Conservation (phyloP, 352 stramenopile species). For the Pythium monospermum region DNA sequence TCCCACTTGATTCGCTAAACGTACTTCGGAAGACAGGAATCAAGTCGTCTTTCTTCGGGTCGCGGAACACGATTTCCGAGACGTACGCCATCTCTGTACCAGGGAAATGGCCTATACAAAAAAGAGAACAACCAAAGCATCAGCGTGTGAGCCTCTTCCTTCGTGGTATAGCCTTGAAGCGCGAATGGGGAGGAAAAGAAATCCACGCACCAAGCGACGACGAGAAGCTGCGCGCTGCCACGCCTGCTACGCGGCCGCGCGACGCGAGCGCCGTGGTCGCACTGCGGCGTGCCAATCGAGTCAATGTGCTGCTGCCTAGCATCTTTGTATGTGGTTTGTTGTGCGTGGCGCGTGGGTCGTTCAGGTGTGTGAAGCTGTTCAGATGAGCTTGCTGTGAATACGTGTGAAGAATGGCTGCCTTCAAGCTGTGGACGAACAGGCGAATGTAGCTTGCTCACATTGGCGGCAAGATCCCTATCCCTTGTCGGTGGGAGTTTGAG, state of each 20-base stretch:
- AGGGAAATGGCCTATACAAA: conserved; percentile 56
- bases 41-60: conserved; percentile 73
- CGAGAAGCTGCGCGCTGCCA: conserved; percentile 18
- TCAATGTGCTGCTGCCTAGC: conserved; percentile 13
- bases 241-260: background rate
- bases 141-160: too few species aligned
- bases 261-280: conserved; percentile 5
- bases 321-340: background rate
- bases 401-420: too few species aligned
- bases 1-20: conserved; percentile 10
- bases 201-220: conserved; percentile 28
- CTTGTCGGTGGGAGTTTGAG: too few species aligned
- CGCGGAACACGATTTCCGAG: conserved; percentile 81
- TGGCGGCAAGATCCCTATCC: too few species aligned
- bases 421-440: too few species aligned
- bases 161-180: too few species aligned
- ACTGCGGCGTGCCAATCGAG: conserved; percentile 12
- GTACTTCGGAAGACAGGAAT: conserved; percentile 90
- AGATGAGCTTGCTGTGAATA: too few species aligned
- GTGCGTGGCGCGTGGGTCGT: background rate
- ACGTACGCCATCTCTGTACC: conserved; percentile 88
- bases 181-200: too few species aligned
- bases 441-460: too few species aligned
- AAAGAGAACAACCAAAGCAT: too few species aligned
- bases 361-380: too few species aligned